A percentile compares a stretch with the other conserved stretches of the same genome.
Conservation (phyloP, 768 basidiomycete genomes). For the Rhodotorula diobovata region DNA sequence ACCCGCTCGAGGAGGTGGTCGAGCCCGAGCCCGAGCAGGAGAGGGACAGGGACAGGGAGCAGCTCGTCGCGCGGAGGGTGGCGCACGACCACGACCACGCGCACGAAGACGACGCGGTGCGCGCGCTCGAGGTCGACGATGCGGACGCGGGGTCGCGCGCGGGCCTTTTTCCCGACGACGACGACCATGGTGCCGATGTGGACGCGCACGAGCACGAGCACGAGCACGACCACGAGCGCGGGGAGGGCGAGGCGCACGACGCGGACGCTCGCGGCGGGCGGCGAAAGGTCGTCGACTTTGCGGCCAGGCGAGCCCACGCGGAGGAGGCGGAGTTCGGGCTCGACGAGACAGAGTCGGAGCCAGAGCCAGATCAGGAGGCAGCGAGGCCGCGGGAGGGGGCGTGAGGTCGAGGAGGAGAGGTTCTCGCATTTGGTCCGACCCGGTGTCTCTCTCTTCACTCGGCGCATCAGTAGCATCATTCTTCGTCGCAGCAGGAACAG, state of each 20-base stretch:
- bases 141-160: not conserved
- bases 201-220: not conserved
- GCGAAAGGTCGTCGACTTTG: slow-evolving; percentile 1
- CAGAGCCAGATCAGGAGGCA: not conserved
- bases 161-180: slow-evolving; percentile 1
- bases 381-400: not conserved
- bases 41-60: not conserved
- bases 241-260: not conserved
- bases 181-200: not conserved
- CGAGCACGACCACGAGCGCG: not conserved
- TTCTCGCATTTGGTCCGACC: too few species aligned
- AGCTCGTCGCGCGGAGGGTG: not conserved
- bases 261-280: not conserved
- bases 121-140: slow-evolving; percentile 1
- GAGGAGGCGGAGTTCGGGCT: slow-evolving; percentile 5
- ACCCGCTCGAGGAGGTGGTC: too few species aligned
- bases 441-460: too few species aligned
- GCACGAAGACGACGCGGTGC: not conserved
- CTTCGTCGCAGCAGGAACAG: too few species aligned
- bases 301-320: not conserved
- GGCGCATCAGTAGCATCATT: too few species aligned
- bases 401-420: too few species aligned
- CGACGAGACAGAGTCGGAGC: slow-evolving; percentile 5
- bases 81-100: not conserved
- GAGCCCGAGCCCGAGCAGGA: not conserved